A percentile compares a stretch with the other conserved stretches of the same genome.
Evolutionary conservation across 1,284 basidiomycete species (phyloP).

Genomic region (Lignosus rhinocerotis): DNA sequence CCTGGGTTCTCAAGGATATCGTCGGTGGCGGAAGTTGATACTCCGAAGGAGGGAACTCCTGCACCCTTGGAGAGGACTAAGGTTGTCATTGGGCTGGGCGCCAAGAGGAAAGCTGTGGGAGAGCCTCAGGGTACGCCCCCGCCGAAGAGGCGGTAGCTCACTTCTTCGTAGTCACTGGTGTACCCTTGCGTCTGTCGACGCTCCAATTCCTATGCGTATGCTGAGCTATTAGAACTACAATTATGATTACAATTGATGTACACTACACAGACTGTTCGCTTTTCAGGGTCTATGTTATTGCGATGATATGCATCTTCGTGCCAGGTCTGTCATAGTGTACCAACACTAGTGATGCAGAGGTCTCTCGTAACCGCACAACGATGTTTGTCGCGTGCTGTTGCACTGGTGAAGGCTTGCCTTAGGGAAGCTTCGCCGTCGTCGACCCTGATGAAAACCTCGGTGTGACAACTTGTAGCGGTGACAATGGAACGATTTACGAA

Average conservation of each 20-base stretch:
- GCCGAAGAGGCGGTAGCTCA: conserved; percentile 39
- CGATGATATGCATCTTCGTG: neutral
- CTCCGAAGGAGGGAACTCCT: conserved; percentile 47
- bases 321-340: conserved; percentile 34
- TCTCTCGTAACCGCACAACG: conserved; percentile 70
- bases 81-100: conserved; percentile 73
- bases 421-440: conserved; percentile 82
- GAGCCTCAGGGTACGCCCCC: conserved; percentile 52
- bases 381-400: conserved; percentile 68
- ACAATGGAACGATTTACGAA: conserved; percentile 35
- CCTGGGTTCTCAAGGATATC: conserved; percentile 79
- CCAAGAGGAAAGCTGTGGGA: conserved; percentile 74
- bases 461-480: neutral
- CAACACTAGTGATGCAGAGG: conserved; percentile 69
- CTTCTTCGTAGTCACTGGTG: neutral
- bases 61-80: conserved; percentile 64
- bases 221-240: conserved; percentile 12
- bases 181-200: neutral
- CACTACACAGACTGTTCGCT: conserved; percentile 3
- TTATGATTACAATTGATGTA: conserved; percentile 12
- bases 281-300: too few species aligned
- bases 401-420: conserved; percentile 65
- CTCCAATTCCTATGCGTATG: neutral
- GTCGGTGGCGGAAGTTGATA: conserved; percentile 45
- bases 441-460: conserved; percentile 46